Base-by-base conservation (phyloP, 2,329 filamentous ascomycete genomes). In the Diaporthe helianthi region DNA sequence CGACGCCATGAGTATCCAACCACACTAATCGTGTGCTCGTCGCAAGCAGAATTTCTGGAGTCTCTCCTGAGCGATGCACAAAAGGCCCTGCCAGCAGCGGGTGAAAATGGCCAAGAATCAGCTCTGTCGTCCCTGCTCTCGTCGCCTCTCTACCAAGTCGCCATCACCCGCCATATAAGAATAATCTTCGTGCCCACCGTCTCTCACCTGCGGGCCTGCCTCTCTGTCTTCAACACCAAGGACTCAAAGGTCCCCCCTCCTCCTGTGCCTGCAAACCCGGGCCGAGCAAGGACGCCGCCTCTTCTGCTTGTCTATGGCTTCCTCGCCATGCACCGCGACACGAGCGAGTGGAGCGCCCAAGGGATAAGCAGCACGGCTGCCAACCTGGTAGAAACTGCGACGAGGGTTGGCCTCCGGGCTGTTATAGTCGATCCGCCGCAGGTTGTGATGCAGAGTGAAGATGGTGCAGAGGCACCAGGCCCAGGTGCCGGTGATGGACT, bases 311-410 rank as follows among this genome's bases (percentile, higher is more conserved):
- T 92, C 1, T 91, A 93, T 73, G 89, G 90, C 63, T 83, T 92
- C 51, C 75, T 94, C 19, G 81, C 85, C 24, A 78, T 92, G 51
- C 92, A 94, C 76, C 85, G 87, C 29, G 84, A 87, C 66, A 92
- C 90, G 0, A 89, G 89, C 71, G 90, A 92, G 70, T 94, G 91
- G 87, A 93, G 90, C 63, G 91, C 89, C 0, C 92, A 94, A 78
- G 92, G 92, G 0, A 77, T 94, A 15, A 84, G 87, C 24, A 84
- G 84, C 69, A 90, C 89, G 1, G 83, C 89, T n/a, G 85, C 91
- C 2, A 80, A 83, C 0, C 78, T 92, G 1, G 85, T 92, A 10
- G 91, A 93, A 69, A 84, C 86, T 2, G 89, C 89, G 0, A 74
- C 75, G 44, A 81, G 83, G 22, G 77, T 79, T 8, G 78, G 76